Conservation (phyloP, 176 grass and related monocot genomes). For the Carex kokanica region DNA sequence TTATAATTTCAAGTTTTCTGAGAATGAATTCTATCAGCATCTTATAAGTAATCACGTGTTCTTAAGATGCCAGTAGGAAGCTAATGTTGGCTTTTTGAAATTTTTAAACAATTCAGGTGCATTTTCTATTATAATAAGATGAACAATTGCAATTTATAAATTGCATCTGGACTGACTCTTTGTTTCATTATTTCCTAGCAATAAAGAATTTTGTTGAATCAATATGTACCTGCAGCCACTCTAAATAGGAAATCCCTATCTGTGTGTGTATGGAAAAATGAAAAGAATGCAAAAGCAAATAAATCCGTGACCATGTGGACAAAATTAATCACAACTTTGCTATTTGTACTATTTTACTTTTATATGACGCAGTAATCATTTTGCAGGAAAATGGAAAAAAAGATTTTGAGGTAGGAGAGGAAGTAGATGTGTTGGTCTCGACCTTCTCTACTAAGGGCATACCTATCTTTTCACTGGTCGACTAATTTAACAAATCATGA, state of each 20-base stretch:
- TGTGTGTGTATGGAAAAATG: neutral
- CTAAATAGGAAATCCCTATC: neutral
- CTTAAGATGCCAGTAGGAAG: neutral
- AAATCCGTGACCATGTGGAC: neutral
- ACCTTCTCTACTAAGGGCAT: slow-evolving; percentile 79
- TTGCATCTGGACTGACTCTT: too few relatives aligned
- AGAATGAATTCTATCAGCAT: neutral
- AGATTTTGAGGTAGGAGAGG: slow-evolving; percentile 59
- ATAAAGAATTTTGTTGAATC: too few relatives aligned
- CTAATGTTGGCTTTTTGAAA: too few relatives aligned
- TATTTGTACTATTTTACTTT: slow-evolving; percentile 5
- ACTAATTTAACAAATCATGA: slow-evolving; percentile 13
- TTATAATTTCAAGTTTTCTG: neutral
- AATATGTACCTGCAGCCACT: too few relatives aligned
- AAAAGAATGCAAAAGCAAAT: neutral
- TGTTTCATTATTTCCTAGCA: too few relatives aligned
- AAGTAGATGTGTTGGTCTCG: slow-evolving; percentile 51
- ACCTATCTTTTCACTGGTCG: slow-evolving; percentile 54
- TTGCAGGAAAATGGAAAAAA: slow-evolving; percentile 52
- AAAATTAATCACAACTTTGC: neutral
- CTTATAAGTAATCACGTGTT: neutral
- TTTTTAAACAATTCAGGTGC: too few relatives aligned
- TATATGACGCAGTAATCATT: neutral
- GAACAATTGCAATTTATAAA: too few relatives aligned
- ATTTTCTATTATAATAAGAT: too few relatives aligned